Percentiles rank a stretch among this genome's conserved stretches.
These are phyloP conservation scores for Beta macrorhiza DNA, from an alignment of 179 eudicot genomes.

Conservation along the genomic window DNA sequence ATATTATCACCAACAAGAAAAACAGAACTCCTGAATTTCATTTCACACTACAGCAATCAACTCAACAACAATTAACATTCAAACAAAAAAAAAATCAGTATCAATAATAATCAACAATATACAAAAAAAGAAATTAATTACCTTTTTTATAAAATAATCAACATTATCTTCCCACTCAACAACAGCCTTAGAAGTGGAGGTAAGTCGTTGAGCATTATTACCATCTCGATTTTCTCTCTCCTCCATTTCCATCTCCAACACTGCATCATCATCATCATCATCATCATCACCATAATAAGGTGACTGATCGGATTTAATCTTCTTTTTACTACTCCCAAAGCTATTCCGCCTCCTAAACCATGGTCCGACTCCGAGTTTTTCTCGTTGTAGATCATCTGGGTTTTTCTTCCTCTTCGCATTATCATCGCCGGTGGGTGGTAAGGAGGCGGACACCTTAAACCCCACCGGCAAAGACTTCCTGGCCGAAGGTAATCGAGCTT, in stretches of 20 bases:
- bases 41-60: no score
- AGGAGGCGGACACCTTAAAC: slow-evolving; percentile 25
- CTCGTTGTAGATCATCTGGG: background rate
- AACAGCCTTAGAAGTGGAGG: slow-evolving; percentile 35
- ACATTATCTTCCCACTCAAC: slow-evolving; percentile 65
- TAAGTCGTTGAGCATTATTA: slow-evolving; percentile 28
- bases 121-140: slow-evolving; percentile 16
- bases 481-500: slow-evolving; percentile 59
- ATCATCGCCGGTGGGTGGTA: no score
- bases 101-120: background rate
- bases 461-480: slow-evolving; percentile 51
- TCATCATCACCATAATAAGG: slow-evolving; percentile 34
- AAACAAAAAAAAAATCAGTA: background rate
- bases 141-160: slow-evolving; percentile 69
- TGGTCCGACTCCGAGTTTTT: background rate
- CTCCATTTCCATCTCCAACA: slow-evolving; percentile 30
- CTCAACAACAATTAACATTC: background rate
- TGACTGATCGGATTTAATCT: slow-evolving; percentile 46
- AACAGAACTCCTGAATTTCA: no score
- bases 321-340: slow-evolving; percentile 52
- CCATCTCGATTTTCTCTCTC: slow-evolving; percentile 27
- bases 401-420: no score
- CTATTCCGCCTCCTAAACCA: slow-evolving; percentile 33
- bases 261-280: background rate
- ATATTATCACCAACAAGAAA: background rate